Conservation (phyloP, 2,329 filamentous ascomycete species). For the Talaromyces sp. region DNA sequence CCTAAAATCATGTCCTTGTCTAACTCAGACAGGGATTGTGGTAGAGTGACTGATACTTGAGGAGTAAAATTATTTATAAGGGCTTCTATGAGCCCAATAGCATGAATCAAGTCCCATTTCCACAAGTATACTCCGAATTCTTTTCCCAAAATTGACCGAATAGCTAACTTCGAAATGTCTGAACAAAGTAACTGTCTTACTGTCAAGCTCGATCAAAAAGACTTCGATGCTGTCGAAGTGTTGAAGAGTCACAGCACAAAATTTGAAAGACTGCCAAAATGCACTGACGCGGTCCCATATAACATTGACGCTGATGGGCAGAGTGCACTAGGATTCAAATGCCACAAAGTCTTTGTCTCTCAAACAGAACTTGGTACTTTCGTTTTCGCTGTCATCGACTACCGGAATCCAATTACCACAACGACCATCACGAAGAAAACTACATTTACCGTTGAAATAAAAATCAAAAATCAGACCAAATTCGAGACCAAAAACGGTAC, state of each 20-base stretch:
- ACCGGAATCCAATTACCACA: background rate
- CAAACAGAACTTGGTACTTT: background rate
- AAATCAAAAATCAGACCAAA: background rate
- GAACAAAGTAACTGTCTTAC: background rate
- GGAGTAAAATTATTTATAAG: background rate
- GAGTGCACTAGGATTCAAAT: background rate
- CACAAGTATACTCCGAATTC: background rate
- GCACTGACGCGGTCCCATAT: background rate
- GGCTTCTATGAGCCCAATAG: background rate
- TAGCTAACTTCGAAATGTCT: background rate
- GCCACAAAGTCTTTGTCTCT: background rate
- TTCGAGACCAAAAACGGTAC: background rate
- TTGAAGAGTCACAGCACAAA: background rate
- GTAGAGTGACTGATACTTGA: background rate
- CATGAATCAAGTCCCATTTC: background rate
- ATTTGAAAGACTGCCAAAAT: background rate
- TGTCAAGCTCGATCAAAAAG: background rate
- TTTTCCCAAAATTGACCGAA: background rate
- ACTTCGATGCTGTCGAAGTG: background rate
- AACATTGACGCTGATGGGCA: background rate
- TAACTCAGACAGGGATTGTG: background rate
- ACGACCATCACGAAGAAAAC: background rate
- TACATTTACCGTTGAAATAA: background rate
- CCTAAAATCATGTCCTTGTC: background rate
- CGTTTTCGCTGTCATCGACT: background rate